Percentiles rank a stretch among this genome's conserved stretches.
These are phyloP conservation scores for Rhodosorus marinus DNA, from an alignment of 23 red algal genomes.

Conservation along the genomic window DNA sequence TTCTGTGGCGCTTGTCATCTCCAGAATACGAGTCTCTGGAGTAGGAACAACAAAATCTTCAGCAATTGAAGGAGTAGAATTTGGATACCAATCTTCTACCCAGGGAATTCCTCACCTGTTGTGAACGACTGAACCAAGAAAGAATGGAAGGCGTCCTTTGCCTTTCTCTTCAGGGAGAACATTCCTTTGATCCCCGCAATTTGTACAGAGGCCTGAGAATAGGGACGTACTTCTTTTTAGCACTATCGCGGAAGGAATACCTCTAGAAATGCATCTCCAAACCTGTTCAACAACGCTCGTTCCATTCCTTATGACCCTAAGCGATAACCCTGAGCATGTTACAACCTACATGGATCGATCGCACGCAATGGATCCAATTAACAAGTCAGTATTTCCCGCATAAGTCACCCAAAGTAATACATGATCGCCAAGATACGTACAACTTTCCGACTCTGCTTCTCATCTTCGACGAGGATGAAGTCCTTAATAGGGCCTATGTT, in stretches of 20 bases:
- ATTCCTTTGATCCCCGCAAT: constrained; percentile 76
- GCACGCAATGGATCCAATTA: no score
- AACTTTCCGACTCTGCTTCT: constrained; percentile 54
- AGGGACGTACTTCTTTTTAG: no score
- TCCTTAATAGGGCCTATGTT: constrained; percentile 86
- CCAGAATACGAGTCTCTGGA: constrained; percentile 52
- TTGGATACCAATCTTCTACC: no score
- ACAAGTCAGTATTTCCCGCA: no score
- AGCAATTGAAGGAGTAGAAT: no score
- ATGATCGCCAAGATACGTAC: no score
- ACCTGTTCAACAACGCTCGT: constrained; percentile 84
- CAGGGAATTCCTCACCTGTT: no score
- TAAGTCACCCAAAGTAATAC: no score
- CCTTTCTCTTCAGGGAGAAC: constrained; percentile 45
- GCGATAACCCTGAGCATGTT: constrained; percentile 86
- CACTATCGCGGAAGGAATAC: no score
- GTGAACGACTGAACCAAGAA: constrained; percentile 67
- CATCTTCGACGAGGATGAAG: constrained; percentile 69
- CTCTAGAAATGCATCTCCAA: no score
- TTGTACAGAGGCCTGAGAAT: constrained; percentile 60
- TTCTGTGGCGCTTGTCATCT: constrained; percentile 46
- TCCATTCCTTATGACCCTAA: constrained; percentile 88
- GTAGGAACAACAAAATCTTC: no score
- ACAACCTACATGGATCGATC: no score
- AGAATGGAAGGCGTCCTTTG: constrained; percentile 25